phyloP scores from a whole-genome alignment of 108 stramenopile species.

The Cylindrotheca closterium region DNA sequence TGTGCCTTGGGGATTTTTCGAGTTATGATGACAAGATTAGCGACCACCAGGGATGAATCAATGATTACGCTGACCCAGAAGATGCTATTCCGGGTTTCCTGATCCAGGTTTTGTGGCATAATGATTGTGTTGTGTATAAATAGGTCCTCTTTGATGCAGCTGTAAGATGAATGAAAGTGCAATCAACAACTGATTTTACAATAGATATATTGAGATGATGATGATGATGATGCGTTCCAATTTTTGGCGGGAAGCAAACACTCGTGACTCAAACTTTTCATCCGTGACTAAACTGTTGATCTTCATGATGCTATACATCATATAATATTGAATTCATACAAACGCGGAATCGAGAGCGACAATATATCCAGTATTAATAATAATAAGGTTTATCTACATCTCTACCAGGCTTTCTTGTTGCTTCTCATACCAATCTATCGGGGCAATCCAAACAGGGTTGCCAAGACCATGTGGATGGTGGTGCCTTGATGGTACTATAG shows the following conservation, averaged over 20 bases:
- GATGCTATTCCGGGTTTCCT: constrained; percentile 16
- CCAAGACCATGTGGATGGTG: too few relatives aligned
- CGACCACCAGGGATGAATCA: constrained; percentile 1
- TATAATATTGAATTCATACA: not conserved
- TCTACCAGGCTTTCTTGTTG: too few relatives aligned
- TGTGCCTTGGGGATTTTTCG: not conserved
- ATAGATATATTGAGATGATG: too few relatives aligned
- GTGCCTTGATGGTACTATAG: too few relatives aligned
- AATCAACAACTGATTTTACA: too few relatives aligned
- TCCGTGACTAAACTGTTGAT: not conserved
- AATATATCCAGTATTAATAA: not conserved
- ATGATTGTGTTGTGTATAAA: too few relatives aligned
- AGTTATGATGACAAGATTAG: constrained; percentile 7
- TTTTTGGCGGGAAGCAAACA: not conserved
- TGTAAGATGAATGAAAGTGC: too few relatives aligned
- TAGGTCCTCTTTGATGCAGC: too few relatives aligned
- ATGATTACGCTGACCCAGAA: not conserved
- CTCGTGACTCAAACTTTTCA: not conserved
- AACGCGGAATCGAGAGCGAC: not conserved
- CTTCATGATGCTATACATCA: not conserved
- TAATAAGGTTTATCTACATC: too few relatives aligned
- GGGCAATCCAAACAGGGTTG: too few relatives aligned
- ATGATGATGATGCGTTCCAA: not conserved
- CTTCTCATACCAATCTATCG: too few relatives aligned
- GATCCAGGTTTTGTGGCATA: constrained; percentile 29